These are phyloP conservation scores for Acanthamoeba castellanii DNA, from an alignment of 208 protist species.

Conservation along the genomic window DNA sequence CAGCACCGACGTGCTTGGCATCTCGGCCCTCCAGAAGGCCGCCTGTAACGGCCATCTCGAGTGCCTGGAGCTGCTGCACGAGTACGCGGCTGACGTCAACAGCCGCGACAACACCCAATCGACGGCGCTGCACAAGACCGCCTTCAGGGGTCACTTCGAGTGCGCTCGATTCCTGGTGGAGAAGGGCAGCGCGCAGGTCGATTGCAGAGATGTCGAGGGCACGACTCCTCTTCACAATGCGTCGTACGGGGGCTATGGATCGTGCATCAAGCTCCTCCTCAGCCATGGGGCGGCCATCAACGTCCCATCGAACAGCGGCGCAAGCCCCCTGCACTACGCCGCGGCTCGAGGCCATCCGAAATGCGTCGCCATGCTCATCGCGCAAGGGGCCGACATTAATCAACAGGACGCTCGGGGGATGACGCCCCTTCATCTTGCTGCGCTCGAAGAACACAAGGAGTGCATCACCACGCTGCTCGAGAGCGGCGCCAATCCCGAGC, in stretches of 20 bases:
- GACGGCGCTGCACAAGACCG: neutral
- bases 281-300: neutral
- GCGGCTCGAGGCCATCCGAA: neutral
- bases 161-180: neutral
- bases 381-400: neutral
- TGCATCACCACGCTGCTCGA: slow-evolving; percentile 26
- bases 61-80: slow-evolving; percentile 6
- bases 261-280: neutral
- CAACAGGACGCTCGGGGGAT: neutral
- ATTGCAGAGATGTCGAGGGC: slow-evolving; percentile 20
- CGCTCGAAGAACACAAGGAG: neutral
- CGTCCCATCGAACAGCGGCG: neutral
- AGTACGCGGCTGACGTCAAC: neutral
- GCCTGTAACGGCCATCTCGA: slow-evolving; percentile 23
- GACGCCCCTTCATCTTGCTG: slow-evolving; percentile 30
- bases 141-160: slow-evolving; percentile 21
- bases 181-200: neutral
- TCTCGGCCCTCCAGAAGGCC: slow-evolving; percentile 38
- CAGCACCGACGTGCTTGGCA: neutral
- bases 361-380: slow-evolving; percentile 1
- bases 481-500: neutral
- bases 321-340: neutral
- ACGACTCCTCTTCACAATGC: slow-evolving; percentile 25
- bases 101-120: slow-evolving; percentile 9
- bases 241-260: neutral